A percentile compares a stretch with the other conserved stretches of the same genome.
These are phyloP conservation scores for Botrytis medusae DNA, from an alignment of 2,329 filamentous ascomycete genomes.

Conservation along the genomic window DNA sequence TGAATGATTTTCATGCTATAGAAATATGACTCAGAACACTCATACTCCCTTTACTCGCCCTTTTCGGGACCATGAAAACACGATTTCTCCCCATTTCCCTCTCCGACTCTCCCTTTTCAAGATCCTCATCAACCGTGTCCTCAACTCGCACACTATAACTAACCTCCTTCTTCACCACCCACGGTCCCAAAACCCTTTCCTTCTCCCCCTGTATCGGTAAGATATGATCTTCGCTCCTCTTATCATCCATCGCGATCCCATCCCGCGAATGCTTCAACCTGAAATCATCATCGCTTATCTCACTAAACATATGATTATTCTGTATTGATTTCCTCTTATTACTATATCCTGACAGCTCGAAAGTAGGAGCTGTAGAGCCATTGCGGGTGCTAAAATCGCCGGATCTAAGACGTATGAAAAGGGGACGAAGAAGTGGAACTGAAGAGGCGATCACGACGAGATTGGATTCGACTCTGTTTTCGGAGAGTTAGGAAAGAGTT, in stretches of 20 bases:
- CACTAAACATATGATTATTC: background rate
- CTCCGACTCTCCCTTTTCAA: background rate
- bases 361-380: background rate
- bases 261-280: background rate
- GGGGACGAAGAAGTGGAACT: slow-evolving; percentile 27
- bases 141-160: background rate
- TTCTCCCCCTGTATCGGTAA: background rate
- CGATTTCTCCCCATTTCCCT: background rate
- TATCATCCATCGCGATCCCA: background rate
- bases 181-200: background rate
- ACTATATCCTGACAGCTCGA: background rate
- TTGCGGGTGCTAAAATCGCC: background rate
- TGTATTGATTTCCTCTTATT: background rate
- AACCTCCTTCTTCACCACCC: background rate
- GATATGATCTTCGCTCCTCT: background rate
- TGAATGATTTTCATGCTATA: background rate
- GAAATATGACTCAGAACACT: background rate
- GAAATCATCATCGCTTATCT: background rate
- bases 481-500: slow-evolving; percentile 9
- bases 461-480: slow-evolving; percentile 25
- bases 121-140: background rate
- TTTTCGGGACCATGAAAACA: background rate
- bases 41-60: background rate
- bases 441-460: slow-evolving; percentile 29
- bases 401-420: slow-evolving; percentile 19